phyloP scores from a whole-genome alignment of 208 protist species.

The Acanthamoeba healyi region DNA sequence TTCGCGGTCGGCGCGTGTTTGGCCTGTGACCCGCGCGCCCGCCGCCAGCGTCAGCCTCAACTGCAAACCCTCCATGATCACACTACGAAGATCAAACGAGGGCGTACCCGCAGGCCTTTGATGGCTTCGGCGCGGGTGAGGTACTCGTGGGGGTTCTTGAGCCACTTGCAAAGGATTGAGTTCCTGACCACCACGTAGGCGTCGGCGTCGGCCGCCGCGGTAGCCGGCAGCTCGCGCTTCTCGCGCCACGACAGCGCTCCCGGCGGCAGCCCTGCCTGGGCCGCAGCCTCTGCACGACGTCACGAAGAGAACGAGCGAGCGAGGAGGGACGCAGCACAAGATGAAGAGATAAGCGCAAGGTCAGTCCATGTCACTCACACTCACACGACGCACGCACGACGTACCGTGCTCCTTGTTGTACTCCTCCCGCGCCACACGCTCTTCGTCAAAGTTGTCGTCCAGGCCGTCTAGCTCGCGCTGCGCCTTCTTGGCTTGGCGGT shows the following conservation, averaged over 20 bases:
- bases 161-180: slow-evolving; percentile 65
- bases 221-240: slow-evolving; percentile 70
- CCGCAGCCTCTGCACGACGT: slow-evolving; percentile 39
- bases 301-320: not conserved
- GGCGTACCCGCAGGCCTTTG: slow-evolving; percentile 51
- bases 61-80: no score
- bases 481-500: slow-evolving; percentile 51
- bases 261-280: slow-evolving; percentile 38
- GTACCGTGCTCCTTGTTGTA: slow-evolving; percentile 56
- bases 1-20: slow-evolving; percentile 31
- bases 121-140: slow-evolving; percentile 66
- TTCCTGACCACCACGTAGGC: slow-evolving; percentile 70
- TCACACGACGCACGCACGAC: not conserved
- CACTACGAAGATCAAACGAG: not conserved
- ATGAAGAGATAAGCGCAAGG: not conserved
- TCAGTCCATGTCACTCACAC: not conserved
- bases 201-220: not conserved
- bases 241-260: slow-evolving; percentile 51
- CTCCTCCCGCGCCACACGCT: slow-evolving; percentile 24
- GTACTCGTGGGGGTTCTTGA: slow-evolving; percentile 64
- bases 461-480: not conserved
- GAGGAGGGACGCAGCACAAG: not conserved
- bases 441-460: slow-evolving; percentile 4
- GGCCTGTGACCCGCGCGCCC: not conserved
- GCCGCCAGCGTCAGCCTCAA: no score